Evolutionary conservation across 768 basidiomycete species (phyloP).

Genomic region (Mycena maculata): DNA sequence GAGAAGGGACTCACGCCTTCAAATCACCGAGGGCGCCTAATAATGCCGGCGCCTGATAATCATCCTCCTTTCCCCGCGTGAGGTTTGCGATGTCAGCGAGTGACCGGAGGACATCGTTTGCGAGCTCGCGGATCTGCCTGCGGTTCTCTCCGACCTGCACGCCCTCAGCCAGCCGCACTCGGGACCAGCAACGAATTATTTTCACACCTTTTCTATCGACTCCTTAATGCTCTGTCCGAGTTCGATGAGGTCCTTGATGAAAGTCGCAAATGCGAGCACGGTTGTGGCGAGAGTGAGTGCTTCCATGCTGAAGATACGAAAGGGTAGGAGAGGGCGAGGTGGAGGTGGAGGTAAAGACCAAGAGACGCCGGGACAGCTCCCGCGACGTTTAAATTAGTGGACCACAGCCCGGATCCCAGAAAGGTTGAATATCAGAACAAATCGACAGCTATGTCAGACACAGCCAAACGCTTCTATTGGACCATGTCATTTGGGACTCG

Average conservation of each 20-base stretch:
- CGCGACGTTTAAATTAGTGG: no score
- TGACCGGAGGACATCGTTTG: constrained; percentile 5
- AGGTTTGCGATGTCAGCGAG: constrained; percentile 7
- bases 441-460: no score
- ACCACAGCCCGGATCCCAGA: no score
- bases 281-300: neutral
- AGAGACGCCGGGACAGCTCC: no score
- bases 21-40: constrained; percentile 15
- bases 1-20: constrained; percentile 13
- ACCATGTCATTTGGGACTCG: no score
- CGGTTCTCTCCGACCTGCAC: constrained; percentile 22
- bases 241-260: constrained; percentile 4
- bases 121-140: constrained; percentile 14
- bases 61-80: neutral
- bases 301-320: neutral
- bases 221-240: neutral
- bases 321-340: neutral
- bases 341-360: neutral
- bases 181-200: neutral
- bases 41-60: constrained; percentile 9
- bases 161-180: neutral
- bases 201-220: neutral
- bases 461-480: no score
- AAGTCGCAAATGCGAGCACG: neutral
- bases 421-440: no score